Conservation (phyloP, 331 rosid species). For the Malus hybrid region DNA sequence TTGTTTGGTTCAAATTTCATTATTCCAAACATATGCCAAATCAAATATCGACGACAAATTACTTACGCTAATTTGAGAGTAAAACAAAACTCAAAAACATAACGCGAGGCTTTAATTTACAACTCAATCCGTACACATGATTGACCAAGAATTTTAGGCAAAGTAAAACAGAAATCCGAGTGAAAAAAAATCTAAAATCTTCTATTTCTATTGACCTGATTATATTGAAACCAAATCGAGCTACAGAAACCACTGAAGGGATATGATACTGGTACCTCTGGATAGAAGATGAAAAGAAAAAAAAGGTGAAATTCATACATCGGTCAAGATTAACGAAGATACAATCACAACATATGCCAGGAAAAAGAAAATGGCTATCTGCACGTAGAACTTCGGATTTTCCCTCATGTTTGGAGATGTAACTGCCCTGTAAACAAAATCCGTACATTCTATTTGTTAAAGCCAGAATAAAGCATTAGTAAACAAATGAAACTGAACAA, state of each 20-base stretch:
- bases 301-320: constrained; percentile 37
- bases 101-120: not conserved
- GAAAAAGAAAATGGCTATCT: constrained; percentile 83
- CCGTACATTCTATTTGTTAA: not conserved
- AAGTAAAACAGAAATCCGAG: not conserved
- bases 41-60: not conserved
- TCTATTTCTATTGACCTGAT: not conserved
- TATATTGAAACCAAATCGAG: not conserved
- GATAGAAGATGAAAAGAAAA: not conserved
- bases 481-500: not conserved
- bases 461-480: not conserved
- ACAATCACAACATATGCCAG: constrained; percentile 95
- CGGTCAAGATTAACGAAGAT: constrained; percentile 87
- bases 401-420: constrained; percentile 98
- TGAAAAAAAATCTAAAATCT: not conserved
- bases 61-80: not conserved
- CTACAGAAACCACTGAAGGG: constrained; percentile 1
- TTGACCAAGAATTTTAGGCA: not conserved
- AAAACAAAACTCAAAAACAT: not conserved
- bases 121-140: not conserved
- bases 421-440: constrained; percentile 72
- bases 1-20: not conserved
- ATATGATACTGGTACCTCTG: not conserved
- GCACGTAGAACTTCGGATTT: constrained; percentile 81
- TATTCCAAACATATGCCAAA: too few relatives aligned